Base-by-base conservation (phyloP, 345 rosid genomes). In the Sonneratia caseolaris region DNA sequence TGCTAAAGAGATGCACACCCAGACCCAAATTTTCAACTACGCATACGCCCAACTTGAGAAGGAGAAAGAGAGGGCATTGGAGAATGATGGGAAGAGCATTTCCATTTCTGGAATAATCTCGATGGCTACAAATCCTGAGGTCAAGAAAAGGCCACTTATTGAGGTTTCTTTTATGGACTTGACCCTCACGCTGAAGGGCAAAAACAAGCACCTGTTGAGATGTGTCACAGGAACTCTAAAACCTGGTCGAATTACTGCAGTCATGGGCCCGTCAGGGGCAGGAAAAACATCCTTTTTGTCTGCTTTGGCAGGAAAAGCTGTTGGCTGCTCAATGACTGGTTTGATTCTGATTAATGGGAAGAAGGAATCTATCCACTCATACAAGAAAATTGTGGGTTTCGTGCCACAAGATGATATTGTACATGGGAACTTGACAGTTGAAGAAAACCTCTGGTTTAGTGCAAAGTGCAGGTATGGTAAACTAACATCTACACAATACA, bases 261-360 rank as follows among this genome's bases (percentile, higher is more conserved):
- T 92, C 75, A 95, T 92, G 99, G 99, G 99, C 73, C 99, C 98
- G 61, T 95, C 99, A 24, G 97, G 98, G 66, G 98, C 99, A 70
- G 98, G 99, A 48, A 90, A 92, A 82, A 95, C 97, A n/a, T 87
- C 94, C 6, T 93, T 92, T 72, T 89, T 95, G 21, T 85, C 91
- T 72, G 93, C 98, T 57, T 80, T 95, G 69, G 97, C 91, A 10
- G 98, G 98, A 43, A 95, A 89, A 84, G 86, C 98, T 36, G 81
- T 86, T 38, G 96, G 96, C 14, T 92, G 92, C 85, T 86, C 78
- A 57, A 72, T 77, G 68, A 84, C 78, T 70, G 98, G 99, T 72
- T 71, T 74, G 76, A 83, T 95, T 80, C 84, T 85, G 72, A 83
- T 95, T 73, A 95, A 95, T 67, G 98, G 92, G 66, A 87, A 81